Percentiles rank a stretch among this genome's conserved stretches.
Conservation (phyloP, 176 grass and related monocot genomes). For the Coix lacrymajobi region DNA sequence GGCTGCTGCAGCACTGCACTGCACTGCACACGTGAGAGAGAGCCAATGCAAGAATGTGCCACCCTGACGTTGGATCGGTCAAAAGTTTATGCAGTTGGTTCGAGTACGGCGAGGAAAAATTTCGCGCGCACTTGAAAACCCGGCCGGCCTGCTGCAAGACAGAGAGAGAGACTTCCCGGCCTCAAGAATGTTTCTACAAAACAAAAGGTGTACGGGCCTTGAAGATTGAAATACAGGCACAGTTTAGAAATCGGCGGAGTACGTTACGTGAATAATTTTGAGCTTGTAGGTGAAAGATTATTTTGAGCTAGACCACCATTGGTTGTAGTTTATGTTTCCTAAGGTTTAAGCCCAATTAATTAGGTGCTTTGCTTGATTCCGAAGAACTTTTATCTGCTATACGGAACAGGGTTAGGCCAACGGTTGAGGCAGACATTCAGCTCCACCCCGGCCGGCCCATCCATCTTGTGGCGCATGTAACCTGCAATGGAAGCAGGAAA, state of each 20-base stretch:
- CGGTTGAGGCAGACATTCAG: constrained; percentile 49
- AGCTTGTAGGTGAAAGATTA: background rate
- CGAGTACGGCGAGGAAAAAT: constrained; percentile 2
- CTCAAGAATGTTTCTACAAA: background rate
- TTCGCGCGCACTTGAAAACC: background rate
- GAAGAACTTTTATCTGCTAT: constrained; percentile 46
- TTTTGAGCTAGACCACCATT: background rate
- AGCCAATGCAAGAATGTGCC: background rate
- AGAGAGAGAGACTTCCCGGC: background rate
- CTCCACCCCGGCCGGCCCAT: background rate
- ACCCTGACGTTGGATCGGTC: background rate
- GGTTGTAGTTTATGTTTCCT: background rate
- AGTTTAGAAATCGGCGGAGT: too few species aligned
- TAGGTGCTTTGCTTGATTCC: constrained; percentile 3
- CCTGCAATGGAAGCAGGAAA: constrained; percentile 43
- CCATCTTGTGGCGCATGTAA: constrained; percentile 35
- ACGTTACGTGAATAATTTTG: too few species aligned
- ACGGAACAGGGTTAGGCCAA: constrained; percentile 79
- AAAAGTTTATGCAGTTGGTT: background rate
- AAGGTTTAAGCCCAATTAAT: background rate
- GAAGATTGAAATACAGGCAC: background rate
- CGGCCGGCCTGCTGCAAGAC: background rate
- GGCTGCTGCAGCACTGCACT: too few species aligned
- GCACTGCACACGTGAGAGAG: background rate
- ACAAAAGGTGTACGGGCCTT: background rate